Evolutionary conservation across 2,329 filamentous ascomycete genomes (phyloP), one percentile per base, ranked within the genome.

Genomic region (Microcyclosporella mali): DNA sequence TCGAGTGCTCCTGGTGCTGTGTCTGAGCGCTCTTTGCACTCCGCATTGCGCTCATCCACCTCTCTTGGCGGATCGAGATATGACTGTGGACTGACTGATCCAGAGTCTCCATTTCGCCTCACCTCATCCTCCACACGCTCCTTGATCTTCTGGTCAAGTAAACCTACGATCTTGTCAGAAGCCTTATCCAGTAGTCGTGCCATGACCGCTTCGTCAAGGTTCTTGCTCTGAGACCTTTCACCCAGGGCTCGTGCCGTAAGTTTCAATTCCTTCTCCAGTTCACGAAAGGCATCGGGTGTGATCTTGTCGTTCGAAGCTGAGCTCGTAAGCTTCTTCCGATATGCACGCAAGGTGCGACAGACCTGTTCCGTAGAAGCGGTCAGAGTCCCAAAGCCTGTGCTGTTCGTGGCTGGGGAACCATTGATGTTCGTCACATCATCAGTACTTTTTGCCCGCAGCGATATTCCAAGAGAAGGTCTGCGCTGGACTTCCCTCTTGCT

Each of bases 111-210:
- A 29, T 21, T 44, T 14, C 41, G 19, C 18, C 43, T 38, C 11
- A 52, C 54, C 32, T 63, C 58, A 30, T 59, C 51, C 14, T 66
- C 65, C 12, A 69, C 60, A 10, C 61, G 64, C 19, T 60, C 65
- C 17, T 63, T 63, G 33, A 88, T 71, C 61, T 84, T 85, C 62
- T 87, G 81, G 15, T 88, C 84, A 33, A 89, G 71, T 63, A 88
- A 72, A 34, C 72, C 78, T 4, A 87, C 78, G 36, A 89, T 68
- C 46, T 80, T 74, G 56, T 87, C 82, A 2, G 82, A 85, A 56
- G 88, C 88, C 64, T 86, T 79, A 52, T 88, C 85, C 6, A 89
- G 67, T 33, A 88, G 66, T 37, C 80, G 81, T 31, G 63, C 59
- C 60, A 72, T 64, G 4, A 60, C 60, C 2, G 56, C 61, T 51